Percentiles rank a stretch among this genome's conserved stretches.
These are phyloP conservation scores for Mrakiaceae sp. DNA, from an alignment of 1,284 basidiomycete genomes.

Conservation along the genomic window DNA sequence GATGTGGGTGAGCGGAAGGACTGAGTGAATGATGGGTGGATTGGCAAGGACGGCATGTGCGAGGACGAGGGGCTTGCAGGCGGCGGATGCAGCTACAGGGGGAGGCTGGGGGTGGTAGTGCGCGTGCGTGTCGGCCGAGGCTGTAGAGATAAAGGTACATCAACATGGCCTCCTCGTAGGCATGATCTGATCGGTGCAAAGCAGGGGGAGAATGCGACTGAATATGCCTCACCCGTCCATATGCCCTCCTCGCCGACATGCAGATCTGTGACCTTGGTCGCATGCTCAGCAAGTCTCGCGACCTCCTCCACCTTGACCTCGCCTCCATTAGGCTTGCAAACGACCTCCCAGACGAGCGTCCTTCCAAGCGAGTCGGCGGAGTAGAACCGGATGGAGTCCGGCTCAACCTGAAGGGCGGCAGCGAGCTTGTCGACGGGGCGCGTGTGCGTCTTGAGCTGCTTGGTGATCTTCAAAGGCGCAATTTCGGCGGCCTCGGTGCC, in stretches of 20 bases:
- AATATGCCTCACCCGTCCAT: slow-evolving; percentile 59
- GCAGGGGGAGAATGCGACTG: not conserved
- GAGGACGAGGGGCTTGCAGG: slow-evolving; percentile 18
- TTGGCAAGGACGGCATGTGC: not conserved
- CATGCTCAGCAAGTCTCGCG: slow-evolving; percentile 29
- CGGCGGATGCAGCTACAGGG: slow-evolving; percentile 17
- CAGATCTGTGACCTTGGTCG: slow-evolving; percentile 48
- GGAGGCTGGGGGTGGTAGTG: slow-evolving; percentile 43
- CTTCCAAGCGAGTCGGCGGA: slow-evolving; percentile 23
- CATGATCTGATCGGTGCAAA: not conserved
- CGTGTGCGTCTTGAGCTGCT: slow-evolving; percentile 18
- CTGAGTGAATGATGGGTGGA: slow-evolving; percentile 29
- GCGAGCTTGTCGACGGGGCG: slow-evolving; percentile 11
- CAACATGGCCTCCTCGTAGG: not conserved
- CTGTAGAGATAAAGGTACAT: slow-evolving; percentile 35
- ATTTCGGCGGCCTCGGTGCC: not conserved
- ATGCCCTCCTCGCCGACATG: slow-evolving; percentile 51
- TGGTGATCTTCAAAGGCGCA: slow-evolving; percentile 12
- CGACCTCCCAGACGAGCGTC: slow-evolving; percentile 48
- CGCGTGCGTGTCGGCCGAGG: slow-evolving; percentile 74
- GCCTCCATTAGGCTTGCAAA: not conserved
- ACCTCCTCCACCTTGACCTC: slow-evolving; percentile 7
- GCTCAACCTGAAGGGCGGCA: not conserved
- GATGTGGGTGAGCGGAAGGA: slow-evolving; percentile 51
- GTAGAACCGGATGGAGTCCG: slow-evolving; percentile 9